A percentile compares a stretch with the other conserved stretches of the same genome.
phyloP scores from a whole-genome alignment of 495 filamentous ascomycete genomes.

The Hypoxylon perforatum region DNA sequence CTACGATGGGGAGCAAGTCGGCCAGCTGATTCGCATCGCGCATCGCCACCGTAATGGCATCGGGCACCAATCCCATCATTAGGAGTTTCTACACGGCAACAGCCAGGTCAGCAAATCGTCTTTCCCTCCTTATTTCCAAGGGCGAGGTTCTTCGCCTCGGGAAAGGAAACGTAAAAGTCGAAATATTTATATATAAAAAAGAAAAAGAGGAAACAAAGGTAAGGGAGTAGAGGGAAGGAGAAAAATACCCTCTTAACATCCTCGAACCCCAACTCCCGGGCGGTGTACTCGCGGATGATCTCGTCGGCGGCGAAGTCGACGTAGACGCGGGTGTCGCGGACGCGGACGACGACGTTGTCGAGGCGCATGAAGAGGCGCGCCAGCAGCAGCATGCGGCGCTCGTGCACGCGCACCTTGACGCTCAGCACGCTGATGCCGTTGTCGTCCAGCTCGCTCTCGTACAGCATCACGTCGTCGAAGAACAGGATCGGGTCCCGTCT shows the following conservation, averaged over 20 bases:
- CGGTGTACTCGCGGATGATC: constrained; percentile 89
- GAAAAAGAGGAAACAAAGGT: no score
- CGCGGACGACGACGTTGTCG: constrained; percentile 85
- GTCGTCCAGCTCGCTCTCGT: constrained; percentile 97
- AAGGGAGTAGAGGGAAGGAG: no score
- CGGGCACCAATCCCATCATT: constrained; percentile 66
- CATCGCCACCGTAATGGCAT: constrained; percentile 80
- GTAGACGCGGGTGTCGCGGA: constrained; percentile 91
- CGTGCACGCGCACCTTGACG: constrained; percentile 93
- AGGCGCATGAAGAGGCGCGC: constrained; percentile 92
- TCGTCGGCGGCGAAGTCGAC: constrained; percentile 86
- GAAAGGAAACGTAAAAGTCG: neutral
- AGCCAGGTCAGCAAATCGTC: constrained; percentile 13
- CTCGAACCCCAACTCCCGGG: constrained; percentile 81
- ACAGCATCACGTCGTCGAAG: constrained; percentile 93
- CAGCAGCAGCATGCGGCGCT: constrained; percentile 82
- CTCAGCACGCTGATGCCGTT: constrained; percentile 91
- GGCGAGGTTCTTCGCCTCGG: neutral
- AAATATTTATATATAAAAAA: no score
- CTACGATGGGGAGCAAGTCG: constrained; percentile 76
- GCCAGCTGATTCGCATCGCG: constrained; percentile 85
- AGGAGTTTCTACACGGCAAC: constrained; percentile 68
- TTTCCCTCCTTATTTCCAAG: neutral
- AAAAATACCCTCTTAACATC: constrained; percentile 81
- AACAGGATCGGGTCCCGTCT: constrained; percentile 89